phyloP scores from a whole-genome alignment of 1,139 yeast species.

The Blastobotrys malaysiensis region DNA sequence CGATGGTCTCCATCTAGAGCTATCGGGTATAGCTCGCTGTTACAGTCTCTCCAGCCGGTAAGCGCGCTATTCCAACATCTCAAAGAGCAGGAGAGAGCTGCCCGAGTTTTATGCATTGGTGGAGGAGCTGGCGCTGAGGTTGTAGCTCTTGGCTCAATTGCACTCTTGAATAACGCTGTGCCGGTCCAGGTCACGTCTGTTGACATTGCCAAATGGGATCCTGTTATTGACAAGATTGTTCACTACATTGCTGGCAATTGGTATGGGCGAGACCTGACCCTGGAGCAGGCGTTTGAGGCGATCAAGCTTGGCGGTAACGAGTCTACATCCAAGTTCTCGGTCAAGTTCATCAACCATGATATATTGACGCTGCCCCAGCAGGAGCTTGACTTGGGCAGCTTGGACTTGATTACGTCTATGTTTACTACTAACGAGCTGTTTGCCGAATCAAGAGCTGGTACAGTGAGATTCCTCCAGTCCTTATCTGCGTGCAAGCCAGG shows the following conservation, averaged over 20 bases:
- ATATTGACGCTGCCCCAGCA: constrained; percentile 31
- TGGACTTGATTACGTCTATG: constrained; percentile 55
- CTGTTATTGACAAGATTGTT: constrained; percentile 44
- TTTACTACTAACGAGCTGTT: constrained; percentile 87
- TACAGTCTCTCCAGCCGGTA: constrained; percentile 35
- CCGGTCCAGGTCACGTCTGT: constrained; percentile 48
- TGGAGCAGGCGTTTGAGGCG: constrained; percentile 14
- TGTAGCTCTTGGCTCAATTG: constrained; percentile 61
- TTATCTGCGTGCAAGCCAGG: constrained; percentile 49
- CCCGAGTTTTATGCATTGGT: constrained; percentile 60
- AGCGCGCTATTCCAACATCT: constrained; percentile 9
- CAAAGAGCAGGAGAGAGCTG: constrained; percentile 12
- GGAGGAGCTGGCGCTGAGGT: constrained; percentile 90
- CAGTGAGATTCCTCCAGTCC: constrained; percentile 54
- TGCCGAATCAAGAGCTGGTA: constrained; percentile 56
- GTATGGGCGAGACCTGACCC: constrained; percentile 16
- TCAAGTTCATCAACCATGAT: constrained; percentile 50
- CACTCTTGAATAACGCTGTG: constrained; percentile 22
- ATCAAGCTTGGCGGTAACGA: constrained; percentile 9
- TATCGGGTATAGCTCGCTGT: constrained; percentile 62
- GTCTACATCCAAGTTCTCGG: constrained; percentile 29
- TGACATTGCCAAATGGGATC: constrained; percentile 77
- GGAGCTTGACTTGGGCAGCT: constrained; percentile 23
- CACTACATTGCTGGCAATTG: constrained; percentile 34
- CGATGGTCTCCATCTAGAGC: constrained; percentile 88